Conservation (phyloP, 805 yeast species). For the Starmerella bombi region DNA sequence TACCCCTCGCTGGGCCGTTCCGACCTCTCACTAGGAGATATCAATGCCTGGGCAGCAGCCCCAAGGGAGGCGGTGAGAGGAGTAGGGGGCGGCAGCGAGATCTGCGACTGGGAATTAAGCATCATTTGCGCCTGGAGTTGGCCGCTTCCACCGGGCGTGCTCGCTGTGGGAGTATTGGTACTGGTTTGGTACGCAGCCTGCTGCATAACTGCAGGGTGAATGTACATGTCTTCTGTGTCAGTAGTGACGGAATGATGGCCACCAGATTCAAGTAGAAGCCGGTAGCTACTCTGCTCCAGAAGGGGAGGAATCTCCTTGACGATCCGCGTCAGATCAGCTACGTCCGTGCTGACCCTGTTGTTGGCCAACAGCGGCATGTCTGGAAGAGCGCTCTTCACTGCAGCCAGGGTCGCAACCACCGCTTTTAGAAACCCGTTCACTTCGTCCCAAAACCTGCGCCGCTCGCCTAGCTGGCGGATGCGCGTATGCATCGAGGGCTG, state of each 20-base stretch:
- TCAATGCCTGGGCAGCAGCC: slow-evolving; percentile 30
- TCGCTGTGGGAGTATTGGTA: not conserved
- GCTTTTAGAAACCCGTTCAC: slow-evolving; percentile 71
- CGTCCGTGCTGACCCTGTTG: slow-evolving; percentile 45
- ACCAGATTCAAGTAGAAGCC: slow-evolving; percentile 16
- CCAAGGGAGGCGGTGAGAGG: slow-evolving; percentile 32
- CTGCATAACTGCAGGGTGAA: not conserved
- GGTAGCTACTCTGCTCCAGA: slow-evolving; percentile 52
- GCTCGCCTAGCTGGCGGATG: slow-evolving; percentile 32
- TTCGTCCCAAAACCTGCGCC: slow-evolving; percentile 69
- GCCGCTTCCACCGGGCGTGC: not conserved
- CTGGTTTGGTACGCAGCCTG: slow-evolving; percentile 1
- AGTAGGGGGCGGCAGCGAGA: slow-evolving; percentile 26
- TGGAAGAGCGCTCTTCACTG: slow-evolving; percentile 67
- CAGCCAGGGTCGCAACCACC: slow-evolving; percentile 67
- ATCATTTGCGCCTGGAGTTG: not conserved
- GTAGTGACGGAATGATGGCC: slow-evolving; percentile 21
- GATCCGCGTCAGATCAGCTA: slow-evolving; percentile 71
- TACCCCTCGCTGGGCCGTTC: slow-evolving; percentile 12
- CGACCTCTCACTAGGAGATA: slow-evolving; percentile 16
- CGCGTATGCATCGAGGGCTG: slow-evolving; percentile 32
- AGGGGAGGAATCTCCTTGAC: slow-evolving; percentile 87
- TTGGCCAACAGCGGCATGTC: slow-evolving; percentile 73
- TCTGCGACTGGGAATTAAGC: not conserved
- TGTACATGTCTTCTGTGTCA: slow-evolving; percentile 3